Conservation (phyloP, 2,329 filamentous ascomycete species). For the Lasiodiplodia citricola region DNA sequence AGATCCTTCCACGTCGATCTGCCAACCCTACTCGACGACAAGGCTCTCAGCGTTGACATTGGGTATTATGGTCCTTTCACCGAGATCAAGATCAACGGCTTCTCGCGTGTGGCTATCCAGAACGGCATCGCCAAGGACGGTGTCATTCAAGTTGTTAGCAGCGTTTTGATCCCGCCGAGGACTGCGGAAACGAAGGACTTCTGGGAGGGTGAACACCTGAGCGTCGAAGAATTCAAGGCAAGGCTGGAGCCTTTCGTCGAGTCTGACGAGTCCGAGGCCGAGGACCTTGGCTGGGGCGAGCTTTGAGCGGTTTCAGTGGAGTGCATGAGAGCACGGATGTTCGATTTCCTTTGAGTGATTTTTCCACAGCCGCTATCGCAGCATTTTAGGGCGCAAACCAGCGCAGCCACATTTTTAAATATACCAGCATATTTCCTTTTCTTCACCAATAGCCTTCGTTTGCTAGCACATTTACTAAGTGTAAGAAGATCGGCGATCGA, state of each 20-base stretch:
- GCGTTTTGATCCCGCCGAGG: conserved; percentile 78
- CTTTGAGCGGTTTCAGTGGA: neutral
- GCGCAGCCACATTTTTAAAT: neutral
- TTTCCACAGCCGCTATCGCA: neutral
- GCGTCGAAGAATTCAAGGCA: conserved; percentile 65
- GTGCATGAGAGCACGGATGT: neutral
- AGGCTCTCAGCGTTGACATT: conserved; percentile 73
- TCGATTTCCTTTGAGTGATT: neutral
- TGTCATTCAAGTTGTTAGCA: conserved; percentile 77
- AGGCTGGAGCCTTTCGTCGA: conserved; percentile 46
- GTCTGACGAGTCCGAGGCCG: conserved; percentile 26
- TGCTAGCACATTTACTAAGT: neutral
- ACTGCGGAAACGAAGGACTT: conserved; percentile 44
- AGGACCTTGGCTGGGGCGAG: conserved; percentile 20
- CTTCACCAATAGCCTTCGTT: conserved; percentile 1
- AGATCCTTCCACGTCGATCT: conserved; percentile 65
- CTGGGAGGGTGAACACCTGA: conserved; percentile 50
- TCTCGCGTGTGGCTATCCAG: conserved; percentile 66
- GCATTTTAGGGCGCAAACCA: neutral
- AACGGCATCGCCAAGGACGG: conserved; percentile 80
- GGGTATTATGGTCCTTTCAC: conserved; percentile 70
- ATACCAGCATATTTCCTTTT: conserved; percentile 9
- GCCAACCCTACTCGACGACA: conserved; percentile 71
- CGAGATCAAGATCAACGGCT: conserved; percentile 76
- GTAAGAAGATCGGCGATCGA: conserved; percentile 11